phyloP scores from a whole-genome alignment of 768 basidiomycete genomes.

The Panellus pusillus region DNA sequence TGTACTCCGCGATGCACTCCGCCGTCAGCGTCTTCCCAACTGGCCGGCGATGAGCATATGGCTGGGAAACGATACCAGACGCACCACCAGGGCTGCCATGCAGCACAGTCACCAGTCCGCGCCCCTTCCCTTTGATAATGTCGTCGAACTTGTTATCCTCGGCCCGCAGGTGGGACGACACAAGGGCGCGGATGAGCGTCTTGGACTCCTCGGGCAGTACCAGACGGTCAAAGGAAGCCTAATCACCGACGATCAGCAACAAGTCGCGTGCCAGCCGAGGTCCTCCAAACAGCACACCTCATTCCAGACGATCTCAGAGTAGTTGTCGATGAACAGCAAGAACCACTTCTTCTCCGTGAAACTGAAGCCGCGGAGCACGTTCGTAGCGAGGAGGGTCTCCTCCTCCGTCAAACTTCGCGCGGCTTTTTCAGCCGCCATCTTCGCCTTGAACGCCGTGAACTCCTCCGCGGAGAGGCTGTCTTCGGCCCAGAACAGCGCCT shows the following conservation, averaged over 20 bases:
- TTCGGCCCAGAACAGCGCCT: slow-evolving; percentile 15
- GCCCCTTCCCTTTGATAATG: slow-evolving; percentile 21
- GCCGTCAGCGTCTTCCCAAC: slow-evolving; percentile 25
- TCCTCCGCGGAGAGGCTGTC: slow-evolving; percentile 16
- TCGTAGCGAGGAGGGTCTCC: slow-evolving; percentile 10
- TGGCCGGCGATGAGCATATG: no score
- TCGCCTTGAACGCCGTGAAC: slow-evolving; percentile 6
- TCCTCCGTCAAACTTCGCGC: slow-evolving; percentile 8
- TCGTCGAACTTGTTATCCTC: slow-evolving; percentile 17
- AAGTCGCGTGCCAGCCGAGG: not conserved
- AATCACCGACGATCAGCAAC: not conserved
- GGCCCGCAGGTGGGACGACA: slow-evolving; percentile 5
- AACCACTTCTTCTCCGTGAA: slow-evolving; percentile 16
- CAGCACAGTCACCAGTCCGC: slow-evolving; percentile 14
- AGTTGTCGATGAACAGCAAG: slow-evolving; percentile 12
- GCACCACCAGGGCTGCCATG: slow-evolving; percentile 18
- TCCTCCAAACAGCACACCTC: not conserved
- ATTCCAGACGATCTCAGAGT: slow-evolving; percentile 16
- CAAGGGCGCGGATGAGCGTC: slow-evolving; percentile 13
- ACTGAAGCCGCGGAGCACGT: slow-evolving; percentile 13
- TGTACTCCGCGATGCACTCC: slow-evolving; percentile 24
- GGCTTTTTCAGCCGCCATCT: slow-evolving; percentile 9
- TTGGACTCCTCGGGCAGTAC: slow-evolving; percentile 10
- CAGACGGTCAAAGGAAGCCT: slow-evolving; percentile 16
- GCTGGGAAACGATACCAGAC: no score